These are phyloP conservation scores for Eimeria maxima DNA, from an alignment of 169 alveolate genomes.

Conservation along the genomic window DNA sequence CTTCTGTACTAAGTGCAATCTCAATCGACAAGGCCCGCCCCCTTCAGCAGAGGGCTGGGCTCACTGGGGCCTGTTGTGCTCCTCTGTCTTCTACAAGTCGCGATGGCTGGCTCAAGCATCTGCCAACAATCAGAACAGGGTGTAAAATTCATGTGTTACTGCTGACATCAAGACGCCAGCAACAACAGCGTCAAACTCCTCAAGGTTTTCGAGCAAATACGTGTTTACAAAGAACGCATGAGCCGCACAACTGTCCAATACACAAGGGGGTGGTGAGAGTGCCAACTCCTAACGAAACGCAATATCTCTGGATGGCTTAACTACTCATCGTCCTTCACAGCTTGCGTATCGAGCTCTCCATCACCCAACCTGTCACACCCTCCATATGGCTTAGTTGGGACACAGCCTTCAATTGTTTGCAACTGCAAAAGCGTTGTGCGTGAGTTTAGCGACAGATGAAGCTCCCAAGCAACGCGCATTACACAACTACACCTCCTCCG, in stretches of 20 bases:
- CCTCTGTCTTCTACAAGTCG: background rate
- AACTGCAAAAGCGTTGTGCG: background rate
- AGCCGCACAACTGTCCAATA: background rate
- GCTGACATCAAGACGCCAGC: background rate
- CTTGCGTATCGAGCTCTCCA: background rate
- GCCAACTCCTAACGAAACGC: background rate
- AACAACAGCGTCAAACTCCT: background rate
- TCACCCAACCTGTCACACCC: background rate
- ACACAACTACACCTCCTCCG: background rate
- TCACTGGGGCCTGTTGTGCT: background rate
- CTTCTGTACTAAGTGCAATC: background rate
- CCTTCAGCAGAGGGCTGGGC: background rate
- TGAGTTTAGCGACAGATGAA: background rate
- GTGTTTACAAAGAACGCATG: background rate
- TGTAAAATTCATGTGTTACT: background rate
- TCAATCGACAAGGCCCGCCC: background rate
- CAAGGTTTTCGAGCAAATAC: background rate
- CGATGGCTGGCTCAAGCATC: background rate
- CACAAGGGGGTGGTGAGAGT: background rate
- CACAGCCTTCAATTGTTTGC: background rate
- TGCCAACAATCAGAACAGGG: constrained; percentile 6
- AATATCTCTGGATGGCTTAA: background rate
- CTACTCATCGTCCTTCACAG: background rate
- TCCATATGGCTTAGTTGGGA: background rate
- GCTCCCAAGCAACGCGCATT: background rate